Base-by-base conservation (phyloP, 805 yeast species). In the Metschnikowia anglica region DNA sequence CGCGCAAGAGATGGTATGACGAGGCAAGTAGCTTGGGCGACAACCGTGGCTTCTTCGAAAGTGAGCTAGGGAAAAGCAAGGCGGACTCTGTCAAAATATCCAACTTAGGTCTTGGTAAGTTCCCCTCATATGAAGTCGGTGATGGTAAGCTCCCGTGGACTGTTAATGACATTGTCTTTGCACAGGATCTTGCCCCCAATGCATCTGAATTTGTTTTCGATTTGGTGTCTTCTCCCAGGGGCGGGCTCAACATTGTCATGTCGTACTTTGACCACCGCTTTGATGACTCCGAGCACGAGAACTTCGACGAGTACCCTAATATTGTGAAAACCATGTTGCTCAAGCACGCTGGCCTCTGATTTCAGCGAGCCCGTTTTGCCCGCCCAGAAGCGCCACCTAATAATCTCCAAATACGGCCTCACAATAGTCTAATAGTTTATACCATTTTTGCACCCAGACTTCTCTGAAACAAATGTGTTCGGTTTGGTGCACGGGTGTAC, bases 191-290 rank as follows among this genome's bases (percentile, higher is more conserved):
- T 34, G 60, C 72, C 1, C 62, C 68, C 2, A 43, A 48, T 1
- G 62, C 69, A 2, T 43, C 64, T 12, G 72, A 69, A n/a, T 63
- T 68, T 41, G 60, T 65, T 56, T 37, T 66, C 9, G 60, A 51
- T 37, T 51, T 63, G n/a, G 51, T 66, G 6, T 60, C 67, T 6
- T 55, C 69, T 2, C 45, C 56, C 2, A 17, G 31, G 8, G 65
- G 69, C 0, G 73, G 74, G 2, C 49, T 69, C 50, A 67, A 63
- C 37, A 35, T 67, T 13, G 69, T 67, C 11, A 46, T 65, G 34
- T 59, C 62, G 8, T 68, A 57, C 47, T 54, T 49, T 21, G 66
- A 65, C 47, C 55, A 56, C 33, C 44, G 44, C 10, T 59, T 59
- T 41, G 66, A 58, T 3, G 62, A 62, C 32, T 28, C 49, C 1